Base-by-base conservation (phyloP, 164 flowering plant species). In the Akebia trifoliata region DNA sequence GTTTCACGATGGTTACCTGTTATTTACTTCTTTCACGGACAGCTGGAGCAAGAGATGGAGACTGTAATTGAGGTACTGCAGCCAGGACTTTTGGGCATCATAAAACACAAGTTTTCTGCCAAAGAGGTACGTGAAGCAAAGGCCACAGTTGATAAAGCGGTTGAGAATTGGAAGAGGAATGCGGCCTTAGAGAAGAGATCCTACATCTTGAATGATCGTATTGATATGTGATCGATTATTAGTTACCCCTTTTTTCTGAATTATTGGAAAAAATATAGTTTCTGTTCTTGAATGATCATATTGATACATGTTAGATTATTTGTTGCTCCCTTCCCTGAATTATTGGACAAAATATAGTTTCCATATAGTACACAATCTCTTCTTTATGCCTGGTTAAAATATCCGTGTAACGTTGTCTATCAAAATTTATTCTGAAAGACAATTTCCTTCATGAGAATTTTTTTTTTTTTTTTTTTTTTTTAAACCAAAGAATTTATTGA, bases 11-110 rank as follows among this genome's bases (percentile, higher is more conserved):
- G 25, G 21, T 62, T 35, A 54, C 35, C 28, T 34, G 44, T 28
- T 44, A 18, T 39, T 40, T 35, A 36, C 22, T 36, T 54, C 6
- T 38, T 61, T 34, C 14, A 31, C 73, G 90, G 98, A 80, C 83
- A 87, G 66, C 66, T 89, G 62, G 98, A 93, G 74, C 78, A 81
- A 50, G 95, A 93, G 56, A 61, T 80, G 71, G 96, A 93, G 75
- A 93, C 92, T 55, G 98, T 90, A 60, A 56, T 87, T 28, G 77
- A 74, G 54, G 92, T 86, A 18, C 66, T 93, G 61, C 86, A 90
- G 60, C 99, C 99, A 47, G 99, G 97, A 38, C 98, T 94, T 32
- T 51, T 92, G 65, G 95, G 97, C 48, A 78, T 89, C 49, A 64
- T 87, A 28, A 93, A 92, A 55, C 95, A 90, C 81, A 90, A 93